Evolutionary conservation across 768 basidiomycete genomes (phyloP).

Genomic region (Galerina sulciceps): DNA sequence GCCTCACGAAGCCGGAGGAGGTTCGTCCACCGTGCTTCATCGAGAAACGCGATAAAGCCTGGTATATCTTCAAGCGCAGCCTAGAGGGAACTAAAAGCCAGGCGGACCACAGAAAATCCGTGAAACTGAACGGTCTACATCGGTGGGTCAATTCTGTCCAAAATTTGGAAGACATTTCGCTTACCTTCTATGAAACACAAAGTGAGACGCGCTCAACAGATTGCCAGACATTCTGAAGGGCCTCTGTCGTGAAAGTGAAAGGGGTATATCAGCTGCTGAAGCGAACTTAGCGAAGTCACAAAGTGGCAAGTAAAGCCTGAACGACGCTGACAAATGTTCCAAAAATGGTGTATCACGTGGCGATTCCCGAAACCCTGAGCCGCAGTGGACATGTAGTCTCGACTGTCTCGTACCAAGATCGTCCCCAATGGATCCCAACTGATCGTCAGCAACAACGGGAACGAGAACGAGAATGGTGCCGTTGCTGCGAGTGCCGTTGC

Average conservation of each 20-base stretch:
- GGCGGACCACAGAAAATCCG: background rate
- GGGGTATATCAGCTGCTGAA: too few species aligned
- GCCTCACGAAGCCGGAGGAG: background rate
- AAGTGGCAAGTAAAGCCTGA: too few species aligned
- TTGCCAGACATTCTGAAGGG: background rate
- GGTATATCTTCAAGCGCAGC: background rate
- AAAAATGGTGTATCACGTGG: too few species aligned
- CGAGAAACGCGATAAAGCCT: background rate
- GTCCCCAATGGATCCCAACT: slow-evolving; percentile 3
- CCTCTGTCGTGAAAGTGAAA: background rate
- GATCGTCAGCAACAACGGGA: slow-evolving; percentile 14
- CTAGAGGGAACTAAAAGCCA: background rate
- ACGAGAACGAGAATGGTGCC: slow-evolving; percentile 26
- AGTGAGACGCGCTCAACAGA: background rate
- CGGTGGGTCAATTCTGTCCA: background rate
- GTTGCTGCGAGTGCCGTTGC: too few species aligned
- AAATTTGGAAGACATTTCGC: background rate
- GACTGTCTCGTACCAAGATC: too few species aligned
- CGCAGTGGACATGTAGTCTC: too few species aligned
- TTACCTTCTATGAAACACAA: background rate
- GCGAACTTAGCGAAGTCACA: too few species aligned
- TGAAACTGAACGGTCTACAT: background rate
- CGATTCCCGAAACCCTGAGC: too few species aligned
- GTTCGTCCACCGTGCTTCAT: background rate
- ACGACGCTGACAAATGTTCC: too few species aligned